These are phyloP conservation scores for Agaricales sp. DNA, from an alignment of 1,284 basidiomycete species.

Conservation along the genomic window DNA sequence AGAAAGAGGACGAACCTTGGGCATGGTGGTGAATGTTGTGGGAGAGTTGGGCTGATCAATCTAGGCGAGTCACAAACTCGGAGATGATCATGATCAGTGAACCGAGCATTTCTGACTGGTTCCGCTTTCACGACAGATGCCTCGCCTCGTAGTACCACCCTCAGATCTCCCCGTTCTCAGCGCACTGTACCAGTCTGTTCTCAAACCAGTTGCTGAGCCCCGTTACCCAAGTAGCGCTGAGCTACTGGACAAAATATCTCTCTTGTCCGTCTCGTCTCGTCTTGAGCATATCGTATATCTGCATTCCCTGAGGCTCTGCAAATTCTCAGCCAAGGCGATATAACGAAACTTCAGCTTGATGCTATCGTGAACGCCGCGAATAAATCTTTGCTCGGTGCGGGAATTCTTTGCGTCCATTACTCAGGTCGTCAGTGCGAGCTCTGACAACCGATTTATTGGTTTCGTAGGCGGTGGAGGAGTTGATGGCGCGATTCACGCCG, in stretches of 20 bases:
- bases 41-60: background rate
- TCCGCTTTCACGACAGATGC: too few species aligned
- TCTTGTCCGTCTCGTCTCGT: constrained; percentile 37
- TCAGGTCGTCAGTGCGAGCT: background rate
- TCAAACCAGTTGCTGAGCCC: constrained; percentile 21
- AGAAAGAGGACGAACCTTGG: background rate
- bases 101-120: too few species aligned
- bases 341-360: constrained; percentile 64
- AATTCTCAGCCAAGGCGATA: constrained; percentile 65
- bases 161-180: background rate
- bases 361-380: constrained; percentile 89
- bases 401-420: too few species aligned
- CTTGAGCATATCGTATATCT: constrained; percentile 3
- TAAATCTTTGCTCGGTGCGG: constrained; percentile 49
- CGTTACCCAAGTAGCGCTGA: constrained; percentile 25
- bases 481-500: constrained; percentile 80
- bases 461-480: constrained; percentile 30
- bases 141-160: too few species aligned
- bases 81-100: background rate
- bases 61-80: background rate
- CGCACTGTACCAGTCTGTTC: constrained; percentile 8
- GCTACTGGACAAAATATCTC: constrained; percentile 43
- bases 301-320: too few species aligned
- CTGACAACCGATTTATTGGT: constrained; percentile 5
- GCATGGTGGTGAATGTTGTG: background rate